phyloP scores from a whole-genome alignment of 805 yeast genomes.

The Lachancea quebecensis region DNA sequence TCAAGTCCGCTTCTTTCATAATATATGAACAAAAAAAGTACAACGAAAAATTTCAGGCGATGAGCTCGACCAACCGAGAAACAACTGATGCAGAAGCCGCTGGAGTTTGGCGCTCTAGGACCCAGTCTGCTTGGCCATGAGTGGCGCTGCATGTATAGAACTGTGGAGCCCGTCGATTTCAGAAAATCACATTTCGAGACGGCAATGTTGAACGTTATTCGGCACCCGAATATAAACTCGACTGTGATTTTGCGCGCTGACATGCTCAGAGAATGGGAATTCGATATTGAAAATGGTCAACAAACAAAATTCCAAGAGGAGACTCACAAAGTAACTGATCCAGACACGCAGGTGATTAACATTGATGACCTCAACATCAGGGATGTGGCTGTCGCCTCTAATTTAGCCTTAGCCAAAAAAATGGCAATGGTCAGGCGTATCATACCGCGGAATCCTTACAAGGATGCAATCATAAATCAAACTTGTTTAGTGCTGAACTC shows the following conservation, averaged over 20 bases:
- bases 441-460: conserved; percentile 85
- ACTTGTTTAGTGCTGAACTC: conserved; percentile 54
- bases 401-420: conserved; percentile 30
- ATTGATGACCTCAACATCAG: conserved; percentile 39
- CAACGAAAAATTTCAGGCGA: background rate
- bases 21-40: background rate
- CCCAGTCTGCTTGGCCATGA: conserved; percentile 22
- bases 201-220: conserved; percentile 74
- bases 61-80: background rate
- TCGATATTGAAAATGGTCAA: conserved; percentile 23
- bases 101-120: conserved; percentile 15
- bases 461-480: conserved; percentile 78
- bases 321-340: conserved; percentile 11
- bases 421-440: conserved; percentile 69
- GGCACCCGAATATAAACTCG: conserved; percentile 85
- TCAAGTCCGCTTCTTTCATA: no score
- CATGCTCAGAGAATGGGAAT: conserved; percentile 48
- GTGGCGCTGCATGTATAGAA: conserved; percentile 27
- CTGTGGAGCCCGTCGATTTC: conserved; percentile 19
- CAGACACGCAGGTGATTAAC: conserved; percentile 26
- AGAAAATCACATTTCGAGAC: conserved; percentile 48
- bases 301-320: conserved; percentile 7
- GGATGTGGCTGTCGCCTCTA: conserved; percentile 21
- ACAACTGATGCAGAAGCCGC: background rate
- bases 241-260: conserved; percentile 88